Evolutionary conservation across 2,329 filamentous ascomycete genomes (phyloP), one percentile per base, ranked within the genome.

Genomic region (Xylaria polymorpha): DNA sequence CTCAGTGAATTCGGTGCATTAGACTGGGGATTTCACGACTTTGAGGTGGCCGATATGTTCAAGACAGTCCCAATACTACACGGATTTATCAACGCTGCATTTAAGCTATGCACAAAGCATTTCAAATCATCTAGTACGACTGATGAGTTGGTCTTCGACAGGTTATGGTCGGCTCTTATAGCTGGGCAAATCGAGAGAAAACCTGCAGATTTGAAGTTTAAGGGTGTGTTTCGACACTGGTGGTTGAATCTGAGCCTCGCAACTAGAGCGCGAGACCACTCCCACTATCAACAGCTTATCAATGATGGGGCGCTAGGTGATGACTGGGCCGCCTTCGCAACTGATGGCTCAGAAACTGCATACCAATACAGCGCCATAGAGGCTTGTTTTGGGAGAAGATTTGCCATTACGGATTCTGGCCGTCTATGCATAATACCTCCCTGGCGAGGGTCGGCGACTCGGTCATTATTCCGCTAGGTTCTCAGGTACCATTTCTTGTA

Each of bases 401-500:
- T 72, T 25, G 64, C 58, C 3, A 64, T 72, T 39, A 69, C 61
- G 3, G 15, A 7, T 4, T 50, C 61, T 15, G 58, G 66, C 2
- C 66, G 66, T 7, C 58, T 71, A 10, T 71, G 58, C 43, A 25
- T 68, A 18, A 61, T 72, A 10, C 69, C 69, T 5, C 66, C 69
- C 25, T 71, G 29, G 60, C 64, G 20, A 58, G 50, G 41, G 50
- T 39, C 48, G 64, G 66, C 5, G 71, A 69, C 50, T 59, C 51
- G 8, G 55, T 69, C 12, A 61, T 69, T 22, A 63, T 71, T 41
- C 64, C 66, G 46, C 37, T 68, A 10, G 61, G 70, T 12, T 53
- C 68, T 5, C 70, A 73, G 43, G 68, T 59, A 8, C 70, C 70
- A 25, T 69, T 67, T 12, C 39, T 71, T 14, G 32, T 68, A 29